phyloP scores from a whole-genome alignment of 1,284 basidiomycete genomes.

The Melampsora occidentalis region DNA sequence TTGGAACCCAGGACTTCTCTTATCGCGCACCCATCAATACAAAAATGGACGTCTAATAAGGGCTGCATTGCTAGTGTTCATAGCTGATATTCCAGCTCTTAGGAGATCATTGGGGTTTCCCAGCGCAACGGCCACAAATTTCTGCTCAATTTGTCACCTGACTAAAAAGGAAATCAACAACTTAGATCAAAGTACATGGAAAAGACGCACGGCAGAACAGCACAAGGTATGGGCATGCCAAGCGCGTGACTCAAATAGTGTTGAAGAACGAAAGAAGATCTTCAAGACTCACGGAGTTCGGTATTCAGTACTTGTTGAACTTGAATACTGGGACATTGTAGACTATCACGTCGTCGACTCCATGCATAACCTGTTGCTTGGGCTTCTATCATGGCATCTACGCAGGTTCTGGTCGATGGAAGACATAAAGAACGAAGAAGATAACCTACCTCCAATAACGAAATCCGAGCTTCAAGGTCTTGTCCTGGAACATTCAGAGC shows the following conservation, averaged over 20 bases:
- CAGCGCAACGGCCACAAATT: constrained; percentile 5
- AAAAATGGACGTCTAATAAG: too few species aligned
- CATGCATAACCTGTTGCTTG: too few species aligned
- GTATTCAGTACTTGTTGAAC: constrained; percentile 27
- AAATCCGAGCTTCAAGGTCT: too few species aligned
- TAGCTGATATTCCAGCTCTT: too few species aligned
- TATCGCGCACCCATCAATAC: neutral
- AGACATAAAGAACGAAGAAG: too few species aligned
- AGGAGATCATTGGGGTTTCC: constrained; percentile 36
- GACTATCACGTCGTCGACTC: constrained; percentile 37
- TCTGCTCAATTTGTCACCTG: constrained; percentile 35
- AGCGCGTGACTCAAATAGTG: constrained; percentile 6
- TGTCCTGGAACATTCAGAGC: too few species aligned
- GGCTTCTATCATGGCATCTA: too few species aligned
- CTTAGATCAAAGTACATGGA: constrained; percentile 19
- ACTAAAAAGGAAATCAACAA: constrained; percentile 24
- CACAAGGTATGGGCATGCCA: too few species aligned
- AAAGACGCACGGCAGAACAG: constrained; percentile 6
- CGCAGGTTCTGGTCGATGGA: too few species aligned
- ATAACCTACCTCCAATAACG: too few species aligned
- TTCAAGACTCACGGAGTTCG: constrained; percentile 18
- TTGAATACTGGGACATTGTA: too few species aligned
- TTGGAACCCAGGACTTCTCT: constrained; percentile 51
- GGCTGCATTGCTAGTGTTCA: too few species aligned
- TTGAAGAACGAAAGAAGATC: constrained; percentile 10